These are phyloP conservation scores for Rhodotorula sp. DNA, from an alignment of 1,284 basidiomycete genomes.

Conservation along the genomic window DNA sequence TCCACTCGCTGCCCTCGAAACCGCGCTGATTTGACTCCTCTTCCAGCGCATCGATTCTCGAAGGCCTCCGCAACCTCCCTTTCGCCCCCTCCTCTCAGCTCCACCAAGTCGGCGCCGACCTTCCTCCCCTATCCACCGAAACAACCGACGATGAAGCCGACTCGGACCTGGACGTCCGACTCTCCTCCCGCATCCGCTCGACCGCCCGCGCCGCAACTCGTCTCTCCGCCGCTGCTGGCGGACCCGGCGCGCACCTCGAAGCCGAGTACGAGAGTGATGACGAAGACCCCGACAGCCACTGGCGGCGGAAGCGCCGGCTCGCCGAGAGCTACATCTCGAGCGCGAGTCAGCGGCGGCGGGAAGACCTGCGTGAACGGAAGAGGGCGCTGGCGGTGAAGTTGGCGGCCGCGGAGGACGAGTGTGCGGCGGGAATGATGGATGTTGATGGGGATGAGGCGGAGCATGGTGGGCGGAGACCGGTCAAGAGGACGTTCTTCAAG, in stretches of 20 bases:
- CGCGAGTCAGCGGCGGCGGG: constrained; percentile 2
- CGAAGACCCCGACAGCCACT: constrained; percentile 24
- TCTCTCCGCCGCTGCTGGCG: neutral
- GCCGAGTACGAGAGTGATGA: constrained; percentile 19
- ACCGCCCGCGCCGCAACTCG: constrained; percentile 5
- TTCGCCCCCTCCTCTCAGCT: constrained; percentile 84
- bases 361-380: neutral
- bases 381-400: constrained; percentile 50
- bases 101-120: constrained; percentile 74
- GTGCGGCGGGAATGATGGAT: neutral
- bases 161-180: constrained; percentile 49
- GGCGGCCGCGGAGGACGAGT: constrained; percentile 63
- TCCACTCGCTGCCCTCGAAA: neutral
- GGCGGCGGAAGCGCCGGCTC: constrained; percentile 10
- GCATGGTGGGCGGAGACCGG: constrained; percentile 1
- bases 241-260: constrained; percentile 2
- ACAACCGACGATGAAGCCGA: constrained; percentile 59
- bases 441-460: constrained; percentile 2
- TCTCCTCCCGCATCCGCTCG: constrained; percentile 38
- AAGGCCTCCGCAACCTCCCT: constrained; percentile 72
- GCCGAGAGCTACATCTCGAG: constrained; percentile 20
- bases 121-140: constrained; percentile 29
- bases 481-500: constrained; percentile 28
- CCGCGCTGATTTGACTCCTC: constrained; percentile 5
- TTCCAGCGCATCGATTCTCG: constrained; percentile 64